These are phyloP conservation scores for Xylariomycetidae sp. DNA, from an alignment of 2,329 filamentous ascomycete genomes.

Conservation along the genomic window DNA sequence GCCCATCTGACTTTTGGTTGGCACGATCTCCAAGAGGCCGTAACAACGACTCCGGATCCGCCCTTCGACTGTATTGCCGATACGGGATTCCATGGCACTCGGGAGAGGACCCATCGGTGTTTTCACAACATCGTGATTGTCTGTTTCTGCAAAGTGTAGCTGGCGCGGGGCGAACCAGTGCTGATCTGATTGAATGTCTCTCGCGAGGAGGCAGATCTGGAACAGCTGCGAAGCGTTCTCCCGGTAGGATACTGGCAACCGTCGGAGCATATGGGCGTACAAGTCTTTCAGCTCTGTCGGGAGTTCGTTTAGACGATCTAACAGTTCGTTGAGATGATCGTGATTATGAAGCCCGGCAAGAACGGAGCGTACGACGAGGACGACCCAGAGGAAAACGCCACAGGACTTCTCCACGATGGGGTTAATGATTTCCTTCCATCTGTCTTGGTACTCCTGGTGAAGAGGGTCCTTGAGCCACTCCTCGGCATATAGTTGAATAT, in stretches of 20 bases:
- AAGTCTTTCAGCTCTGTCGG: slow-evolving; percentile 3
- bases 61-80: not conserved
- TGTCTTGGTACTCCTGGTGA: not conserved
- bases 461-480: not conserved
- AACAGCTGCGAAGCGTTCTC: not conserved
- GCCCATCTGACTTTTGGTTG: not conserved
- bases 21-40: not conserved
- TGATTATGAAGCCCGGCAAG: slow-evolving; percentile 1
- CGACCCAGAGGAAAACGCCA: slow-evolving; percentile 4
- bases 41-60: slow-evolving; percentile 1
- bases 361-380: slow-evolving; percentile 2
- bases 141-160: not conserved
- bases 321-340: slow-evolving; percentile 1
- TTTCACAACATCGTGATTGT: no score
- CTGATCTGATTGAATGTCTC: not conserved
- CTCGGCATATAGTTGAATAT: not conserved
- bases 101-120: not conserved
- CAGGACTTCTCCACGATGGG: slow-evolving; percentile 2
- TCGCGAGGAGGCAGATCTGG: not conserved
- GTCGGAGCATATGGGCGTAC: slow-evolving; percentile 2
- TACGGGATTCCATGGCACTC: not conserved
- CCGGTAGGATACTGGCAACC: not conserved
- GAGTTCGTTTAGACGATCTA: slow-evolving; percentile 1
- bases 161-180: not conserved
- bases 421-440: slow-evolving; percentile 1